Percentiles rank a stretch among this genome's conserved stretches.
phyloP scores from a whole-genome alignment of 345 rosid genomes.

The Eucalyptus urophylla region DNA sequence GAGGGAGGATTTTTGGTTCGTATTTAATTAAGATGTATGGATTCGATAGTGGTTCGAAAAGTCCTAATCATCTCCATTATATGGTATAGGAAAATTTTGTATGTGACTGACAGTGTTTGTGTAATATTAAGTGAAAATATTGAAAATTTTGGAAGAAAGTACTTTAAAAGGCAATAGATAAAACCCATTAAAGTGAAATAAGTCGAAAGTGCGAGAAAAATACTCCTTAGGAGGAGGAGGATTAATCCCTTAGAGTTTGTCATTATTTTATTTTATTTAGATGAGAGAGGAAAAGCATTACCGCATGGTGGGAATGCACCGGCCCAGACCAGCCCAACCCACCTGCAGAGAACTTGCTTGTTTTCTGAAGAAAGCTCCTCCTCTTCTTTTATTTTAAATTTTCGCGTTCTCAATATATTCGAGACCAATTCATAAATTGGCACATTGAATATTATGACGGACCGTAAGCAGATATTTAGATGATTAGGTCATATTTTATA shows the following conservation, averaged over 20 bases:
- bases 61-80: background rate
- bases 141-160: background rate
- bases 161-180: background rate
- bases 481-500: background rate
- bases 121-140: background rate
- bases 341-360: background rate
- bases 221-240: background rate
- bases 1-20: background rate
- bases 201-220: background rate
- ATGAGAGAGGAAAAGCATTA: background rate
- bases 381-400: background rate
- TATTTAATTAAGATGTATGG: background rate
- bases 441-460: background rate
- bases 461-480: background rate
- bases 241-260: background rate
- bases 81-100: background rate
- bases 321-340: background rate
- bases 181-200: background rate
- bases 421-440: background rate
- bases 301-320: background rate
- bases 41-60: background rate
- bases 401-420: background rate
- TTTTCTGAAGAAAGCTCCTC: background rate
- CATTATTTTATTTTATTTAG: background rate
- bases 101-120: rapidly evolving